These are phyloP conservation scores for Auxenochlorella protothecoides DNA, from an alignment of 139 green algal genomes.

Conservation along the genomic window DNA sequence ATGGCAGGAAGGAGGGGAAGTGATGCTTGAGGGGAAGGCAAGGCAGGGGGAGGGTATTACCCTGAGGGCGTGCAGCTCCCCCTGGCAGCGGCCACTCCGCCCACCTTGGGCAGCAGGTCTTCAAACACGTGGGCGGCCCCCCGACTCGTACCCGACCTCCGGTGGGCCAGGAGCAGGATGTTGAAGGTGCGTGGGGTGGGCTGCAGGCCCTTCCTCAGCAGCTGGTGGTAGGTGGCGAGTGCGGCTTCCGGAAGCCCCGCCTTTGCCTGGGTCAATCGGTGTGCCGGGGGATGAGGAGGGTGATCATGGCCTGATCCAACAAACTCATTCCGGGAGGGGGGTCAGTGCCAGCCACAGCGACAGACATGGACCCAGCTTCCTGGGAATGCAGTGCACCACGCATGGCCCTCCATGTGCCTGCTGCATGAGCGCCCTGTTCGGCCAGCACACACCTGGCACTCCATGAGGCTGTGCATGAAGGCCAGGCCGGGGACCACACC, in stretches of 20 bases:
- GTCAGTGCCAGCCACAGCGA: background rate
- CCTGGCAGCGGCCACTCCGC: background rate
- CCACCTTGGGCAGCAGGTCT: constrained; percentile 15
- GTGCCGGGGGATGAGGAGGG: background rate
- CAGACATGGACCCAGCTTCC: too few species aligned
- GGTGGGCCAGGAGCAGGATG: constrained; percentile 15
- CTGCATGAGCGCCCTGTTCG: too few species aligned
- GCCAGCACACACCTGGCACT: constrained; percentile 3
- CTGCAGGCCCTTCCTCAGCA: background rate
- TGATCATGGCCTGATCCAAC: too few species aligned
- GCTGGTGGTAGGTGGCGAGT: constrained; percentile 10
- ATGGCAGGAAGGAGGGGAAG: background rate
- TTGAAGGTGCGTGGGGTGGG: constrained; percentile 9
- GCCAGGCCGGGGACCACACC: constrained; percentile 4
- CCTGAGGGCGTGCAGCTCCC: too few species aligned
- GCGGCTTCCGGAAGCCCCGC: constrained; percentile 1
- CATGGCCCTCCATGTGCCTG: too few species aligned
- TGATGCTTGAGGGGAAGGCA: background rate
- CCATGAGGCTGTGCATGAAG: constrained; percentile 12
- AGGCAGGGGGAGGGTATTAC: background rate
- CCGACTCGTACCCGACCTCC: background rate
- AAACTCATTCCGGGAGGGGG: background rate
- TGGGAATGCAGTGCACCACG: too few species aligned
- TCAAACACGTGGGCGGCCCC: constrained; percentile 9
- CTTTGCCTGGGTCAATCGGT: constrained; percentile 6